A percentile compares a stretch with the other conserved stretches of the same genome.
These are phyloP conservation scores for Alternaria postmessia DNA, from an alignment of 2,329 filamentous ascomycete genomes.

Conservation along the genomic window DNA sequence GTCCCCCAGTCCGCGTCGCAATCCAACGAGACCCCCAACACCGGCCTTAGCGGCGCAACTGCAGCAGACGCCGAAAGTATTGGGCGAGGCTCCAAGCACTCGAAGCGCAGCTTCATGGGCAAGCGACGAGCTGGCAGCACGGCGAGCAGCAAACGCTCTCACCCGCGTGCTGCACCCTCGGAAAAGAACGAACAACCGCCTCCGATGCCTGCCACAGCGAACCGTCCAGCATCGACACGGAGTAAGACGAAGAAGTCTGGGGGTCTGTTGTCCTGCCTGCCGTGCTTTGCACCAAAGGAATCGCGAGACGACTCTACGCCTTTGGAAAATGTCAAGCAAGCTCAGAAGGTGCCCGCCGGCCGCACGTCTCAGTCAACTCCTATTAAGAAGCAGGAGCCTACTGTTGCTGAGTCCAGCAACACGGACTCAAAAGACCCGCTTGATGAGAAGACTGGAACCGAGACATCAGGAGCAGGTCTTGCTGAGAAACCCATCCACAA, in stretches of 20 bases:
- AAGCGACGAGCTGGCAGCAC: conserved; percentile 56
- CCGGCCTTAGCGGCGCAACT: conserved; percentile 55
- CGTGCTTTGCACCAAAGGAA: conserved; percentile 72
- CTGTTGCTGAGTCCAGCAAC: conserved; percentile 53
- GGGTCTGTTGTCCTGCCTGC: conserved; percentile 62
- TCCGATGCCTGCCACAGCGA: conserved; percentile 38
- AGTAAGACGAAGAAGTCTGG: conserved; percentile 52
- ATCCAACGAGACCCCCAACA: conserved; percentile 46
- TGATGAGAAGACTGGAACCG: conserved; percentile 53
- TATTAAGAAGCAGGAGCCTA: conserved; percentile 52
- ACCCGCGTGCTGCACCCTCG: conserved; percentile 46
- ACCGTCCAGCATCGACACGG: conserved; percentile 46
- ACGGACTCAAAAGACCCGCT: conserved; percentile 56
- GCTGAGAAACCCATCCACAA: conserved; percentile 34
- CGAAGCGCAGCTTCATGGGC: conserved; percentile 56
- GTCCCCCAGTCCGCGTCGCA: conserved; percentile 46
- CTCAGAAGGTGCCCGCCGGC: conserved; percentile 47
- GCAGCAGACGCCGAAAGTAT: conserved; percentile 57
- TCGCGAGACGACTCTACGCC: conserved; percentile 59
- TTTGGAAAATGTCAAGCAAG: conserved; percentile 55
- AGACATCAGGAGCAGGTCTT: conserved; percentile 30
- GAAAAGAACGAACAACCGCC: conserved; percentile 53
- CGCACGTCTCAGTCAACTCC: conserved; percentile 61
- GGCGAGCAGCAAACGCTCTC: conserved; percentile 57
- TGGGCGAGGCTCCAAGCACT: conserved; percentile 53